Evolutionary conservation across 106 monocot species (phyloP).

Genomic region (Chionographis japonica): DNA sequence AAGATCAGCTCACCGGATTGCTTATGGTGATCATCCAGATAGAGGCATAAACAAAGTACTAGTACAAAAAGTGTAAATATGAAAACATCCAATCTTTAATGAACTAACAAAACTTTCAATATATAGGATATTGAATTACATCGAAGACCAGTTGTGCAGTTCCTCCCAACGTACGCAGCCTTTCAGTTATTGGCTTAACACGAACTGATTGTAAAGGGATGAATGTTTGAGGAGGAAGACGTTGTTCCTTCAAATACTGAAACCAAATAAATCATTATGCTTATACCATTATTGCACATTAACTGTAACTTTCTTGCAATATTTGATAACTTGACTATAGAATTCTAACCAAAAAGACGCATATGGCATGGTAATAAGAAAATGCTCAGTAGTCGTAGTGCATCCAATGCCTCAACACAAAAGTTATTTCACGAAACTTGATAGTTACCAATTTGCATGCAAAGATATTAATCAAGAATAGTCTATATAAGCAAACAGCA

Average conservation of each 20-base stretch:
- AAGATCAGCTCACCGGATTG: no score
- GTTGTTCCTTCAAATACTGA: conserved; percentile 98
- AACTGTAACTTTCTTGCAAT: conserved; percentile 2
- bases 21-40: neutral
- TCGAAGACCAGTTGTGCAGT: conserved; percentile 87
- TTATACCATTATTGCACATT: neutral
- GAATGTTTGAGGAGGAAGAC: conserved; percentile 88
- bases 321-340: neutral
- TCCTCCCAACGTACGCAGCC: conserved; percentile 78
- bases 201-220: conserved; percentile 93
- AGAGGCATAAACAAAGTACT: neutral
- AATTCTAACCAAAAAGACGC: conserved; percentile 1
- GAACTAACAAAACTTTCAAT: neutral
- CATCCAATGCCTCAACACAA: neutral
- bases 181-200: conserved; percentile 86
- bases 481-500: no score
- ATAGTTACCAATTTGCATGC: neutral
- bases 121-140: conserved; percentile 96
- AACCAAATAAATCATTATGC: conserved; percentile 10
- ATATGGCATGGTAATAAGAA: neutral
- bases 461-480: neutral
- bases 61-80: neutral
- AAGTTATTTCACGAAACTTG: neutral
- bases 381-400: no score
- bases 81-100: neutral